Evolutionary conservation across 129 eudicot genomes (phyloP).

Genomic region (Saussurea involucrata): DNA sequence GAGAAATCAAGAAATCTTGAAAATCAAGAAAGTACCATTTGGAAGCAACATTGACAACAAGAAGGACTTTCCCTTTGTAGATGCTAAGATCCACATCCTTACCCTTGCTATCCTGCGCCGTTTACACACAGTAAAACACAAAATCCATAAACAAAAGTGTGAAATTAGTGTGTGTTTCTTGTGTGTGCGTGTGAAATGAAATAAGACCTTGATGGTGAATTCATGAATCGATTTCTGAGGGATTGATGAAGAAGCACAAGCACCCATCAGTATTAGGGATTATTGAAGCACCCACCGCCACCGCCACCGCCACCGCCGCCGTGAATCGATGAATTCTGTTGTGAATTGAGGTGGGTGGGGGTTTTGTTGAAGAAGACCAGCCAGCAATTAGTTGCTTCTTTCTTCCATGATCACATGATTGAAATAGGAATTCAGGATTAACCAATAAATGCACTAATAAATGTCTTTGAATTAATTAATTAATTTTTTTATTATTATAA

Average conservation of each 20-base stretch:
- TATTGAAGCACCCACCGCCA: neutral
- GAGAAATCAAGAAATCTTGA: no score
- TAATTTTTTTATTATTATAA: no score
- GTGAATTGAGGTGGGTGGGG: neutral
- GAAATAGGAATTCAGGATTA: neutral
- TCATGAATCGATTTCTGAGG: constrained; percentile 71
- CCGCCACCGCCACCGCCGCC: neutral
- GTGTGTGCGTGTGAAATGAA: neutral
- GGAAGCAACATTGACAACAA: constrained; percentile 91
- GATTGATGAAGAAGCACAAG: constrained; percentile 58
- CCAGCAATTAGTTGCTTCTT: neutral
- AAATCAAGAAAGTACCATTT: constrained; percentile 52
- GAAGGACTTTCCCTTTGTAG: constrained; percentile 79
- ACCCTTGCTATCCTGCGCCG: constrained; percentile 64
- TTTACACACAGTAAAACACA: neutral
- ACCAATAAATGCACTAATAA: no score
- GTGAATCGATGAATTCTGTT: neutral
- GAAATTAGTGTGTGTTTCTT: neutral
- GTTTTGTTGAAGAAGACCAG: neutral
- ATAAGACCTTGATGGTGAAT: constrained; percentile 67
- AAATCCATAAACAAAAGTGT: neutral
- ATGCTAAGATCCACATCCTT: constrained; percentile 70
- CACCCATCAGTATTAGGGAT: constrained; percentile 50
- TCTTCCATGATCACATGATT: neutral
- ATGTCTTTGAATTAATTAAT: no score